Evolutionary conservation across 306 rosid species (phyloP).

Genomic region (barrel medic (Medicago truncatula)): MtrunA17r5.0-ANR NC_053049.1:35332501-35333000

Average conservation of each 20-base stretch:
- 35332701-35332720: too few relatives aligned
- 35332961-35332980: conserved; percentile 80
- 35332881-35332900: not conserved
- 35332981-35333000: conserved; percentile 79
- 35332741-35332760: not conserved
- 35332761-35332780: not conserved
- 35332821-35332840: not conserved
- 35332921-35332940: conserved; percentile 25
- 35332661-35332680: too few relatives aligned
- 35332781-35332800: not conserved
- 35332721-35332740: too few relatives aligned
- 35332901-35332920: conserved; percentile 6
- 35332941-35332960: conserved; percentile 82
- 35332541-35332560: not conserved
- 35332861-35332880: not conserved
- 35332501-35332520: not conserved
- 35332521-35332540: not conserved
- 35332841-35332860: not conserved
- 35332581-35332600: not conserved
- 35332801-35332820: not conserved
- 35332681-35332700: too few relatives aligned
- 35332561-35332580: not conserved
- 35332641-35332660: not conserved
- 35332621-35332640: not conserved
- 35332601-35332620: not conserved